Conservation (phyloP, 164 flowering plant genomes). For the Umbellularia californica region DNA sequence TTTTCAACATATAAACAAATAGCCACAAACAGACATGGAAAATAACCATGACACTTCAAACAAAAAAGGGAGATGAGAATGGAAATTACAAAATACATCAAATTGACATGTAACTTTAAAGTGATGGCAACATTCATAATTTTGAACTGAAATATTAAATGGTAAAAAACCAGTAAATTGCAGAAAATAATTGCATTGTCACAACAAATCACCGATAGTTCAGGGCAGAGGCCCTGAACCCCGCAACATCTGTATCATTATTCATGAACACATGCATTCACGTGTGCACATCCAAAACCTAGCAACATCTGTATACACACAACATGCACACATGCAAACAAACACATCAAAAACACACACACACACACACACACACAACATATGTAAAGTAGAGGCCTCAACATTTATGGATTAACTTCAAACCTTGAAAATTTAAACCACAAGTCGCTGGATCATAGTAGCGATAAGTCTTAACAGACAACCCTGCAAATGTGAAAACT, state of each 20-base stretch:
- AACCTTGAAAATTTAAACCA: constrained; percentile 87
- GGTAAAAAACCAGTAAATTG: too few relatives aligned
- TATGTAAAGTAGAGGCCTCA: neutral
- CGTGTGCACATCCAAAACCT: neutral
- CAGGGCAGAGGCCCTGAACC: too few relatives aligned
- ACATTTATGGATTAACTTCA: neutral
- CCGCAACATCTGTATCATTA: too few relatives aligned
- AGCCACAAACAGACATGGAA: neutral
- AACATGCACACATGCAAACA: neutral
- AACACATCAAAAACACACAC: neutral
- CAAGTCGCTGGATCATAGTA: constrained; percentile 94
- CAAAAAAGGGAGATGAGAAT: too few relatives aligned
- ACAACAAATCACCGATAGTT: too few relatives aligned
- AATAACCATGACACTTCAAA: neutral
- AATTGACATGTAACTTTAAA: too few relatives aligned
- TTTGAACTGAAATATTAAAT: too few relatives aligned
- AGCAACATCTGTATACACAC: too few relatives aligned
- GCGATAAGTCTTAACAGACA: constrained; percentile 82
- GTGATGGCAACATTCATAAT: too few relatives aligned
- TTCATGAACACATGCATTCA: neutral
- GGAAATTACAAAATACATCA: too few relatives aligned
- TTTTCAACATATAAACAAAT: neutral
- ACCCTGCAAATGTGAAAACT: constrained; percentile 73
- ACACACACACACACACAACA: neutral
- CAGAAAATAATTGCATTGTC: too few relatives aligned